Conservation (phyloP, 371 early-diverging fungal species). For the Mucor velutinosus region DNA sequence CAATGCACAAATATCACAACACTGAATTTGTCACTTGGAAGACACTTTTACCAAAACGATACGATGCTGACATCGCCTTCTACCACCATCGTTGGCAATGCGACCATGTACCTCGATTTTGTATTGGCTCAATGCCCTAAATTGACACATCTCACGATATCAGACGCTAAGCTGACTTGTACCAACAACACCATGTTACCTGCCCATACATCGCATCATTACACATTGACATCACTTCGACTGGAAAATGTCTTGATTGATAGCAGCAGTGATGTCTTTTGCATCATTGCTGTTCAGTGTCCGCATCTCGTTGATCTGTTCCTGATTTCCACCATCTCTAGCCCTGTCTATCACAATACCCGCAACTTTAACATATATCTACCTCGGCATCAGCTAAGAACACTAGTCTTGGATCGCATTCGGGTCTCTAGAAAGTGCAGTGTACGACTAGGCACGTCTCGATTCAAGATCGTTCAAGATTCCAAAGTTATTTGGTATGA, state of each 20-base stretch:
- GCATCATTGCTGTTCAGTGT: not conserved
- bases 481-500: conserved; percentile 1
- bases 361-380: not conserved
- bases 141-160: not conserved
- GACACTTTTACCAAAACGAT: not conserved
- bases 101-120: not conserved
- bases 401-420: not conserved
- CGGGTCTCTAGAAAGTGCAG: not conserved
- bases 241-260: not conserved
- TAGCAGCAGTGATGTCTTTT: not conserved
- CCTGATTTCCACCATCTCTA: not conserved
- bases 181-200: not conserved
- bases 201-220: not conserved
- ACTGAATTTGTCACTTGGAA: not conserved
- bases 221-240: not conserved
- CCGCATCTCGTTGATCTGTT: not conserved
- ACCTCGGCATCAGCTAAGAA: not conserved
- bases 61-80: not conserved
- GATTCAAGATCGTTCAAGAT: not conserved
- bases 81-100: not conserved
- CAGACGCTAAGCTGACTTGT: not conserved
- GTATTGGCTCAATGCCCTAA: not conserved
- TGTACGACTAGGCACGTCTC: not conserved
- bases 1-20: not conserved
- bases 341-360: not conserved